Conservation (phyloP, 306 rosid genomes). For the Chamaecrista fasciculata region DNA sequence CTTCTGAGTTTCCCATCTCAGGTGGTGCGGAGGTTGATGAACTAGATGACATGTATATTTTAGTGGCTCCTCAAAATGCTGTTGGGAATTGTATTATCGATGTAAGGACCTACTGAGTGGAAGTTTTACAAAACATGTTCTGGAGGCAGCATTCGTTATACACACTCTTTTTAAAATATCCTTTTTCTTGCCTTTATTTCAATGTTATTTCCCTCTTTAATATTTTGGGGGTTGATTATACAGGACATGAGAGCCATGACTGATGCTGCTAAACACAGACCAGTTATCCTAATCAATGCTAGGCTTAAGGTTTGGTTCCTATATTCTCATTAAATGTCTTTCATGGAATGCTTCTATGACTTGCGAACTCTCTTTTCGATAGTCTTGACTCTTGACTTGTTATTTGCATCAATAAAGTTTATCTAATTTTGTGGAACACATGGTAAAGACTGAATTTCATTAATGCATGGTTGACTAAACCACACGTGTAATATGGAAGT, state of each 20-base stretch:
- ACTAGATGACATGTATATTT: slow-evolving; percentile 81
- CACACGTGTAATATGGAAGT: background rate
- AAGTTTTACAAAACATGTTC: slow-evolving; percentile 24
- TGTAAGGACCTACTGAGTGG: slow-evolving; percentile 46
- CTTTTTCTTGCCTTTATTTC: slow-evolving; percentile 13
- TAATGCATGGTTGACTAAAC: slow-evolving; percentile 20
- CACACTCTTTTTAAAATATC: background rate
- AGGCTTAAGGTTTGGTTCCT: slow-evolving; percentile 70
- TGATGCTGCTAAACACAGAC: slow-evolving; percentile 78
- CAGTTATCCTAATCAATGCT: slow-evolving; percentile 80
- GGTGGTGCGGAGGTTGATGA: slow-evolving; percentile 90
- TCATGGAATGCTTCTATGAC: slow-evolving; percentile 19
- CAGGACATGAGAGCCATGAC: slow-evolving; percentile 96
- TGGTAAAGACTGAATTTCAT: background rate
- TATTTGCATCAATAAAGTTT: background rate
- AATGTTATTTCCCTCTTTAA: slow-evolving; percentile 11
- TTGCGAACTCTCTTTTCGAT: slow-evolving; percentile 3
- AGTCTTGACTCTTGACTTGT: slow-evolving; percentile 5
- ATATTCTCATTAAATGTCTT: slow-evolving; percentile 22
- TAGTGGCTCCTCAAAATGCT: slow-evolving; percentile 98
- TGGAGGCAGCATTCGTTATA: slow-evolving; percentile 16
- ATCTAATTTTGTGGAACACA: background rate
- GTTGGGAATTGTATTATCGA: slow-evolving; percentile 95
- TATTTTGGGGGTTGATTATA: slow-evolving; percentile 33
- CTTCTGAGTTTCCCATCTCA: slow-evolving; percentile 41